A percentile compares a stretch with the other conserved stretches of the same genome.
Conservation (phyloP, 1,284 basidiomycete species). For the Mycena sp. region DNA sequence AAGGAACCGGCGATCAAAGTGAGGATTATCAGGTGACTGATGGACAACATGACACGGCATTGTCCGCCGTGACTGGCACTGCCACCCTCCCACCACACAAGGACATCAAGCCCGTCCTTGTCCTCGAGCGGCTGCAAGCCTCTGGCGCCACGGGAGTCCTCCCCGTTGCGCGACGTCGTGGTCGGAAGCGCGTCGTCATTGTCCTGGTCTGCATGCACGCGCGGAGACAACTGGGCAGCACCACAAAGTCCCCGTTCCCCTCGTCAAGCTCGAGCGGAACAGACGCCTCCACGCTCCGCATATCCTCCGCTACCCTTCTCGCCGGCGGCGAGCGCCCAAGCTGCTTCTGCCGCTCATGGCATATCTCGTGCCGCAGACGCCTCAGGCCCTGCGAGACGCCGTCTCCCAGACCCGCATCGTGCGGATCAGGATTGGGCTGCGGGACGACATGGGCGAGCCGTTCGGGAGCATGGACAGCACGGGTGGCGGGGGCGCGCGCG, state of each 20-base stretch:
- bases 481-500: slow-evolving; percentile 65
- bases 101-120: too few species aligned
- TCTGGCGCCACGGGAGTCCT: too few species aligned
- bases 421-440: slow-evolving; percentile 65
- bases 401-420: slow-evolving; percentile 60
- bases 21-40: too few species aligned
- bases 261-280: slow-evolving; percentile 78
- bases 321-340: slow-evolving; percentile 44
- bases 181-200: slow-evolving; percentile 38
- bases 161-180: slow-evolving; percentile 43
- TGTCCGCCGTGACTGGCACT: too few species aligned
- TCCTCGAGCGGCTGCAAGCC: too few species aligned
- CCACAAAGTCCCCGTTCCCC: slow-evolving; percentile 62
- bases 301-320: too few species aligned
- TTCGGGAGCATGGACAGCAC: too few species aligned
- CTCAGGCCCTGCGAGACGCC: slow-evolving; percentile 67
- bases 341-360: slow-evolving; percentile 55
- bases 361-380: slow-evolving; percentile 62
- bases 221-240: slow-evolving; percentile 27
- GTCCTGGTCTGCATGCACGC: slow-evolving; percentile 23
- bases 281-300: slow-evolving; percentile 35
- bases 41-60: too few species aligned
- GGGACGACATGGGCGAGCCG: too few species aligned
- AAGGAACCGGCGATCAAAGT: too few species aligned
- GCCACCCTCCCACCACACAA: too few species aligned